A percentile compares a stretch with the other conserved stretches of the same genome.
These are phyloP conservation scores for Phaffia rhodozyma DNA, from an alignment of 1,284 basidiomycete species.

Conservation along the genomic window DNA sequence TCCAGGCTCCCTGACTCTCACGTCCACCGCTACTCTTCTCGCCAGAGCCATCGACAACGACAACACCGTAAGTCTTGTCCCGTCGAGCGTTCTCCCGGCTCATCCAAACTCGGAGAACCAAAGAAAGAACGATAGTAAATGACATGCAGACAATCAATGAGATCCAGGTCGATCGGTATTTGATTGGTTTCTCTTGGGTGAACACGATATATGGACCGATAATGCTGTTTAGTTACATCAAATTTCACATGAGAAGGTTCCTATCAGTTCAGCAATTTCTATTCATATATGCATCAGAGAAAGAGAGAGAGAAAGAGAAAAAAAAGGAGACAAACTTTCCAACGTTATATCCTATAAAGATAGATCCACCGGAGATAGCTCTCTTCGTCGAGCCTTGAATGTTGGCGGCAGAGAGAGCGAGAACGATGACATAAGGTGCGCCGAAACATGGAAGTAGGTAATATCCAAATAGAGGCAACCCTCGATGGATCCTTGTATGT, in stretches of 20 bases:
- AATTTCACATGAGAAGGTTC: not conserved
- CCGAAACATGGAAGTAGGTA: slow-evolving; percentile 40
- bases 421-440: slow-evolving; percentile 37
- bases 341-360: slow-evolving; percentile 38
- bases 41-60: not conserved
- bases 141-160: slow-evolving; percentile 36
- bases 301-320: slow-evolving; percentile 7
- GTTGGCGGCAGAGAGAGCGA: slow-evolving; percentile 30
- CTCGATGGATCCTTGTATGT: slow-evolving; percentile 25
- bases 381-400: slow-evolving; percentile 41
- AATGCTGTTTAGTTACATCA: not conserved
- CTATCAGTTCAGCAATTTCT: not conserved
- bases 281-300: not conserved
- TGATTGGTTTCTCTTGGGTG: slow-evolving; percentile 27
- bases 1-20: no score
- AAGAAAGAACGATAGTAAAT: slow-evolving; percentile 25
- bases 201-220: slow-evolving; percentile 24
- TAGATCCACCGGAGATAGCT: slow-evolving; percentile 33
- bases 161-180: slow-evolving; percentile 41
- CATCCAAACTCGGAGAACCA: slow-evolving; percentile 31
- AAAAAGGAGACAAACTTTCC: slow-evolving; percentile 31
- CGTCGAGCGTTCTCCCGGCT: slow-evolving; percentile 31
- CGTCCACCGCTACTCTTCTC: not conserved
- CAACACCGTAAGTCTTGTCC: slow-evolving; percentile 18
- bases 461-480: slow-evolving; percentile 40